A percentile compares a stretch with the other conserved stretches of the same genome.
These are phyloP conservation scores for Gigaspora rosea DNA, from an alignment of 192 early-diverging fungal genomes.

Conservation along the genomic window DNA sequence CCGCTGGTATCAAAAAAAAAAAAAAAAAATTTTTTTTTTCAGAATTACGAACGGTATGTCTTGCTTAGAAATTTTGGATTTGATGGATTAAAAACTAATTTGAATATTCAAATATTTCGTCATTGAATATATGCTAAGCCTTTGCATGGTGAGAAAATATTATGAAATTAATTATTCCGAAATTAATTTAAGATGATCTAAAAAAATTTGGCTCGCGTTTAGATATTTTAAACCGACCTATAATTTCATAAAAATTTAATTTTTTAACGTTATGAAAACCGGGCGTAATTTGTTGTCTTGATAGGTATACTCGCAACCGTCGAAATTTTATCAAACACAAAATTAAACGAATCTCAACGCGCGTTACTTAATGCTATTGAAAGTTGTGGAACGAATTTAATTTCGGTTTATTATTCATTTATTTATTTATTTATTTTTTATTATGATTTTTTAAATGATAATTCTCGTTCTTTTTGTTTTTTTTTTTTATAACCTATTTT, in stretches of 20 bases:
- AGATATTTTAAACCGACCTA: no score
- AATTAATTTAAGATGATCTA: not conserved
- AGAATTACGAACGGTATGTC: conserved; percentile 15
- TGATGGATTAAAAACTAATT: not conserved
- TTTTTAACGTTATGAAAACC: no score
- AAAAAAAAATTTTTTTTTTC: not conserved
- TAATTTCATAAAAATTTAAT: no score
- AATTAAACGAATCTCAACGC: conserved; percentile 18
- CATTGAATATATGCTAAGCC: not conserved
- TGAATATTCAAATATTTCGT: not conserved
- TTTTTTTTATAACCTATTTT: not conserved
- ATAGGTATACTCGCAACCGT: conserved; percentile 1
- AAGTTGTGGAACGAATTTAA: conserved; percentile 24
- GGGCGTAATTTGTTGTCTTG: no score
- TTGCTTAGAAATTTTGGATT: not conserved
- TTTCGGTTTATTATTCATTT: conserved; percentile 6
- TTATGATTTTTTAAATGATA: not conserved
- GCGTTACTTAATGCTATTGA: conserved; percentile 4
- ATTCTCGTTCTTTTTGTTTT: not conserved
- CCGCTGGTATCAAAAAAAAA: no score
- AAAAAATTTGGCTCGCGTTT: no score
- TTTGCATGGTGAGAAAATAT: conserved; percentile 1
- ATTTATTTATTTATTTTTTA: not conserved
- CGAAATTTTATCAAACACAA: conserved; percentile 4
- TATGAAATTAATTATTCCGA: not conserved